Percentiles rank a stretch among this genome's conserved stretches.
Conservation (phyloP, 2,329 filamentous ascomycete species). For the Paecilomyces sp. region DNA sequence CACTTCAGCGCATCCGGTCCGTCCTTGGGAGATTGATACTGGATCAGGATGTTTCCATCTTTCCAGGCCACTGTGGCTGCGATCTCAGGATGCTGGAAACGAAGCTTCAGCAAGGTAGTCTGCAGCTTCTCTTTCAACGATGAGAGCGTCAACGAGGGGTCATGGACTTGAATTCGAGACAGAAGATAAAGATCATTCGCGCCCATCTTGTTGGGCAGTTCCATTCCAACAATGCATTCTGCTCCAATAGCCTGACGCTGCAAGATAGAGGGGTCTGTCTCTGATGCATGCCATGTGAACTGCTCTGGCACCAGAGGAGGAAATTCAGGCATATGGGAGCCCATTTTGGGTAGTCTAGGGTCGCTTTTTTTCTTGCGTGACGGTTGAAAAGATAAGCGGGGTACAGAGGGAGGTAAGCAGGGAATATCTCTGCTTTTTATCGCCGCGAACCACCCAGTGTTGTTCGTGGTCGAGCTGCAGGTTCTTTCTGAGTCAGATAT, state of each 20-base stretch:
- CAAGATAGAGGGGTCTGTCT: background rate
- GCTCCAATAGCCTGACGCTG: slow-evolving; percentile 2
- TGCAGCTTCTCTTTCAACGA: slow-evolving; percentile 1
- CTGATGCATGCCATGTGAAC: background rate
- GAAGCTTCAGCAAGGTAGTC: background rate
- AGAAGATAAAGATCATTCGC: slow-evolving; percentile 2
- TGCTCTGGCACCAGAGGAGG: slow-evolving; percentile 4
- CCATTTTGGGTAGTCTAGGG: background rate
- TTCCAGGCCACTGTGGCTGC: slow-evolving; percentile 1
- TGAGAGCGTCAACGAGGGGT: background rate
- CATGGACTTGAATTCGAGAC: background rate
- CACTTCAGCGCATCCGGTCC: slow-evolving; percentile 1
- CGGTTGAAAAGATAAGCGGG: background rate
- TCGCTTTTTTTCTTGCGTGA: background rate
- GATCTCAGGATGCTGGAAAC: slow-evolving; percentile 4
- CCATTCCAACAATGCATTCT: slow-evolving; percentile 2
- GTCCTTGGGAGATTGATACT: slow-evolving; percentile 1
- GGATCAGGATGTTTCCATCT: background rate
- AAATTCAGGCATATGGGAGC: background rate
- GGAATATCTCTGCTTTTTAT: background rate
- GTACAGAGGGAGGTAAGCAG: background rate
- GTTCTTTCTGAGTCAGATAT: background rate
- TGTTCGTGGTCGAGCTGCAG: background rate
- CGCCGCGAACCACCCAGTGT: background rate
- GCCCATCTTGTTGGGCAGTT: slow-evolving; percentile 1